Evolutionary conservation across 768 basidiomycete genomes (phyloP).

Genomic region (Termitomyces sp.): DNA sequence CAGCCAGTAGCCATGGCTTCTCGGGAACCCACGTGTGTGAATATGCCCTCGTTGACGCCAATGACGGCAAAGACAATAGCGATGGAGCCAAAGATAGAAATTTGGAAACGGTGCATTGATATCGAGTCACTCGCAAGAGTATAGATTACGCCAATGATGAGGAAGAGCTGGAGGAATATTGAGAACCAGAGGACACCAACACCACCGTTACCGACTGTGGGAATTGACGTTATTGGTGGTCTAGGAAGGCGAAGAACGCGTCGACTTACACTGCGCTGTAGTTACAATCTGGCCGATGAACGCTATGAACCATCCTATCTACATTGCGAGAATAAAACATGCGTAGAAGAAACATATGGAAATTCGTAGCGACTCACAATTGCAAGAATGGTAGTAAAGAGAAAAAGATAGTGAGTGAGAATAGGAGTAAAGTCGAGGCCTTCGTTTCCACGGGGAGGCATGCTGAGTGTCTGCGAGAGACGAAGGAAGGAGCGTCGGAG

Average conservation of each 20-base stretch:
- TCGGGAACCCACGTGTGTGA: conserved; percentile 41
- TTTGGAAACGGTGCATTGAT: conserved; percentile 88
- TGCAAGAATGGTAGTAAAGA: conserved; percentile 80
- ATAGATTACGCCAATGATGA: conserved; percentile 68
- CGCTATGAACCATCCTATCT: conserved; percentile 72
- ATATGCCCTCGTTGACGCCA: conserved; percentile 68
- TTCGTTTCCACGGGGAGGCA: conserved; percentile 55
- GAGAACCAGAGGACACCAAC: conserved; percentile 79
- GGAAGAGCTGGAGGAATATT: conserved; percentile 69
- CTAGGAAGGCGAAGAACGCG: conserved; percentile 1
- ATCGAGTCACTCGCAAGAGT: conserved; percentile 86
- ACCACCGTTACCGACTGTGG: conserved; percentile 32
- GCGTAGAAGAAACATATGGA: conserved; percentile 7
- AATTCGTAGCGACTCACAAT: conserved; percentile 43
- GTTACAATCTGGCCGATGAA: conserved; percentile 72
- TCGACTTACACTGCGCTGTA: conserved; percentile 42
- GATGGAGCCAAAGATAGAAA: conserved; percentile 83
- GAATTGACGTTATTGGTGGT: conserved; percentile 9
- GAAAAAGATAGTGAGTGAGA: conserved; percentile 86
- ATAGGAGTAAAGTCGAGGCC: conserved; percentile 87
- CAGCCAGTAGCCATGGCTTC: conserved; percentile 91
- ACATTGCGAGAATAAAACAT: conserved; percentile 27
- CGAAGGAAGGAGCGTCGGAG: neutral
- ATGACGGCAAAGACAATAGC: conserved; percentile 83
- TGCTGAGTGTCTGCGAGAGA: conserved; percentile 11